phyloP scores from a whole-genome alignment of 306 rosid species.

The Rubus parviflorus region DNA sequence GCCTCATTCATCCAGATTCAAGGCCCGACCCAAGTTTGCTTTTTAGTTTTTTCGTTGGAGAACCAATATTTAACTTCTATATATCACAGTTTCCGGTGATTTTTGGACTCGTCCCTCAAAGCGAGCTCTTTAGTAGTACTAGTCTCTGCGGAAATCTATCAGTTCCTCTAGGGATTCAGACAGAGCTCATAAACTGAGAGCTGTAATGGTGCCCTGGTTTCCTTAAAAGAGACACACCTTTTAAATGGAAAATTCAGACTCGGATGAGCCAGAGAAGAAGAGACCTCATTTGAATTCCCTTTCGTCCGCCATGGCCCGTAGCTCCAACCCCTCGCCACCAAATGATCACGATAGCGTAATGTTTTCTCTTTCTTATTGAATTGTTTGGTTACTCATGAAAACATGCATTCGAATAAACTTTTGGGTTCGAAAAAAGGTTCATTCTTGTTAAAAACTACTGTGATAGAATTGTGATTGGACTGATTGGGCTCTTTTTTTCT shows the following conservation, averaged over 20 bases:
- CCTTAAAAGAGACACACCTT: background rate
- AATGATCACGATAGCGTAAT: constrained; percentile 46
- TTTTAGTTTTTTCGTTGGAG: too few relatives aligned
- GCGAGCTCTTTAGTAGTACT: too few relatives aligned
- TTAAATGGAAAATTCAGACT: constrained; percentile 59
- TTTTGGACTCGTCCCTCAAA: too few relatives aligned
- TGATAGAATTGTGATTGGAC: background rate
- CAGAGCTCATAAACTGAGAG: background rate
- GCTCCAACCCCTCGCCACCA: constrained; percentile 49
- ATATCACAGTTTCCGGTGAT: too few relatives aligned
- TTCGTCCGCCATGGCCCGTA: constrained; percentile 53
- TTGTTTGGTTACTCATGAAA: background rate
- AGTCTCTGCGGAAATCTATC: too few relatives aligned
- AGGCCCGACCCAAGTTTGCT: too few relatives aligned
- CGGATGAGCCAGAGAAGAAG: constrained; percentile 76
- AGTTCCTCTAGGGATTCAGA: too few relatives aligned
- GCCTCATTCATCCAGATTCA: too few relatives aligned
- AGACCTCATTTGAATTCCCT: constrained; percentile 66
- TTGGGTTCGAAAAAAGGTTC: background rate
- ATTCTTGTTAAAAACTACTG: background rate
- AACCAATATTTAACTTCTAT: too few relatives aligned
- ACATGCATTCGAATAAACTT: background rate
- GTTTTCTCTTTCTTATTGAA: background rate
- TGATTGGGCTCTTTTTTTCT: background rate
- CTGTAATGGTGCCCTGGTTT: constrained; percentile 17